Evolutionary conservation across 2,329 filamentous ascomycete genomes (phyloP).

Genomic region (Cytospora mali): DNA sequence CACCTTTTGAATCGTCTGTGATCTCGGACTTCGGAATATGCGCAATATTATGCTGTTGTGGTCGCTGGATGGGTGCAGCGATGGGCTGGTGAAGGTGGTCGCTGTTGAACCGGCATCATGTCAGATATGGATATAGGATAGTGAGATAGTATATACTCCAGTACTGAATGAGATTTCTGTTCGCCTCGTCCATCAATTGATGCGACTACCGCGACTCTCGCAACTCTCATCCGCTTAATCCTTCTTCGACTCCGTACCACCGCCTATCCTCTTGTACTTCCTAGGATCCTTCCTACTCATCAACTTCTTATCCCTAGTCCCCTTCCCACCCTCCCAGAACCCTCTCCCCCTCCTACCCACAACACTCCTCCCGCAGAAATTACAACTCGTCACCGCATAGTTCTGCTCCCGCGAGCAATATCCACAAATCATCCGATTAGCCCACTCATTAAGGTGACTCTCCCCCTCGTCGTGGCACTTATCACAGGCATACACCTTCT

Average conservation of each 20-base stretch:
- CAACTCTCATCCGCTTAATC: not conserved
- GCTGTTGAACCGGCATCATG: too few species aligned
- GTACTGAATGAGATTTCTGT: too few species aligned
- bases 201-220: not conserved
- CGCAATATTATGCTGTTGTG: too few species aligned
- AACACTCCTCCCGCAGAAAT: conserved; percentile 70
- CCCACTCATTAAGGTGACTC: conserved; percentile 78
- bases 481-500: conserved; percentile 62
- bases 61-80: too few species aligned
- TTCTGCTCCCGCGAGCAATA: conserved; percentile 80
- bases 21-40: too few species aligned
- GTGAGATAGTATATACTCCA: too few species aligned
- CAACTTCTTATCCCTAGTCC: conserved; percentile 68
- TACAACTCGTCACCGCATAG: conserved; percentile 75
- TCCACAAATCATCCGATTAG: conserved; percentile 81
- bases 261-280: conserved; percentile 67
- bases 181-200: too few species aligned
- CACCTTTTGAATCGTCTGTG: too few species aligned
- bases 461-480: conserved; percentile 74
- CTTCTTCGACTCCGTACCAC: conserved; percentile 41
- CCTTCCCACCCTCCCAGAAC: conserved; percentile 88
- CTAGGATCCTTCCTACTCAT: conserved; percentile 79
- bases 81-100: too few species aligned
- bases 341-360: conserved; percentile 67
- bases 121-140: too few species aligned